phyloP scores from a whole-genome alignment of 169 alveolate species.

The Blepharisma undulans region DNA sequence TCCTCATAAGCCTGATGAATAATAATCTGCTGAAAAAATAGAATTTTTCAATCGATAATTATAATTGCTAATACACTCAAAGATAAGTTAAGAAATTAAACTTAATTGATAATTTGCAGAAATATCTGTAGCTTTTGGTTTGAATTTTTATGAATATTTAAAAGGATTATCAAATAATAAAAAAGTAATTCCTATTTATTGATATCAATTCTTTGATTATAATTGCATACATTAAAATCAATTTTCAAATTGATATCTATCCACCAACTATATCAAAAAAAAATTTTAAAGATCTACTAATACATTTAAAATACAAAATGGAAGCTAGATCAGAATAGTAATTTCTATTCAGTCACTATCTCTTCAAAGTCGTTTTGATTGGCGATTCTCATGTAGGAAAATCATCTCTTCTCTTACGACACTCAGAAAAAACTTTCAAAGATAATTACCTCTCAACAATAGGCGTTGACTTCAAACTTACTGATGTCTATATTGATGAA shows the following conservation, averaged over 20 bases:
- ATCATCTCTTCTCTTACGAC: constrained; percentile 32
- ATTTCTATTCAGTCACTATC: not conserved
- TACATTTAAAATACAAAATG: not conserved
- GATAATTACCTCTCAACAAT: constrained; percentile 90
- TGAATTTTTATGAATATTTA: no score
- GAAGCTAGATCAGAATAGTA: not conserved
- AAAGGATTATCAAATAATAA: not conserved
- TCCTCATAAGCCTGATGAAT: no score
- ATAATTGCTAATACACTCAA: no score
- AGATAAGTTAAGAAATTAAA: no score
- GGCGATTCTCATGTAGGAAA: constrained; percentile 26
- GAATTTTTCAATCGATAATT: no score
- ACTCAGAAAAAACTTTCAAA: constrained; percentile 89
- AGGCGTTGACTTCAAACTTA: constrained; percentile 86
- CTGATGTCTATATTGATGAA: not conserved
- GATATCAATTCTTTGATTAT: no score
- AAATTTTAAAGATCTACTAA: not conserved
- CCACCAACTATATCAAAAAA: not conserved
- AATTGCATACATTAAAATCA: not conserved
- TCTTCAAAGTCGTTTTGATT: not conserved
- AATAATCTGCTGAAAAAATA: no score
- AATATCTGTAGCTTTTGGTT: no score
- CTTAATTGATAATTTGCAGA: no score
- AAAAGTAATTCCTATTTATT: not conserved
- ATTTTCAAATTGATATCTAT: no score